These are phyloP conservation scores for Vaccinium macrocarpon DNA, from an alignment of 148 eudicot genomes.

Conservation along the genomic window DNA sequence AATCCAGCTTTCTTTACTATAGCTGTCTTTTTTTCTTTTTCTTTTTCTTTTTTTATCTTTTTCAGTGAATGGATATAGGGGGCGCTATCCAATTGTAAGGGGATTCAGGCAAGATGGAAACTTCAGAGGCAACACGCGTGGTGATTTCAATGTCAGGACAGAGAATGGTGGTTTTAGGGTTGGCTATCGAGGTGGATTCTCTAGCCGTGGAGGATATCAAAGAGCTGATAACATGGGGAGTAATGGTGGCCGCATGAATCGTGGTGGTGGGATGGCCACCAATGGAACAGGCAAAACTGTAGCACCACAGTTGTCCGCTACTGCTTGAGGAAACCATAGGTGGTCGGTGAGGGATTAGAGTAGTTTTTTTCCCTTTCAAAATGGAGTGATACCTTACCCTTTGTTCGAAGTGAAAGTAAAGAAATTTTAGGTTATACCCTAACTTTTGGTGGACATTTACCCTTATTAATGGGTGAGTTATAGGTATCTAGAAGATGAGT, in stretches of 20 bases:
- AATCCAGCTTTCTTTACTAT: not conserved
- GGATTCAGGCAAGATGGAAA: constrained; percentile 69
- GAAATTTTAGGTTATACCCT: not conserved
- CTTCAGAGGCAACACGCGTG: constrained; percentile 54
- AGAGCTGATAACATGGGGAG: constrained; percentile 33
- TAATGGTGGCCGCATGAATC: constrained; percentile 35
- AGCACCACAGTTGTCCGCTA: constrained; percentile 15
- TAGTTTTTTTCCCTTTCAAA: not conserved
- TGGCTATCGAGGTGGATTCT: constrained; percentile 39
- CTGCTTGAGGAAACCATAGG: constrained; percentile 15
- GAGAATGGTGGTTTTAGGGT: constrained; percentile 48
- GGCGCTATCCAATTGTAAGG: constrained; percentile 52
- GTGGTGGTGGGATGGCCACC: constrained; percentile 30
- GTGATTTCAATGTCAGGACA: constrained; percentile 38
- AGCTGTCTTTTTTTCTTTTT: not conserved
- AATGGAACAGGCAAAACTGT: constrained; percentile 11
- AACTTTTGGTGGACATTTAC: not conserved
- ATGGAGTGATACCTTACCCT: not conserved
- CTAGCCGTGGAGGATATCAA: constrained; percentile 53
- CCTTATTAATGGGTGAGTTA: not conserved
- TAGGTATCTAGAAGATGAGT: not conserved
- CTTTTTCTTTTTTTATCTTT: constrained; percentile 8
- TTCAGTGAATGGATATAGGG: constrained; percentile 43
- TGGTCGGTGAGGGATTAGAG: not conserved
- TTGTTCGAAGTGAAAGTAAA: not conserved